Evolutionary conservation across 208 protist genomes (phyloP).

Genomic region (Leishmania major): DNA sequence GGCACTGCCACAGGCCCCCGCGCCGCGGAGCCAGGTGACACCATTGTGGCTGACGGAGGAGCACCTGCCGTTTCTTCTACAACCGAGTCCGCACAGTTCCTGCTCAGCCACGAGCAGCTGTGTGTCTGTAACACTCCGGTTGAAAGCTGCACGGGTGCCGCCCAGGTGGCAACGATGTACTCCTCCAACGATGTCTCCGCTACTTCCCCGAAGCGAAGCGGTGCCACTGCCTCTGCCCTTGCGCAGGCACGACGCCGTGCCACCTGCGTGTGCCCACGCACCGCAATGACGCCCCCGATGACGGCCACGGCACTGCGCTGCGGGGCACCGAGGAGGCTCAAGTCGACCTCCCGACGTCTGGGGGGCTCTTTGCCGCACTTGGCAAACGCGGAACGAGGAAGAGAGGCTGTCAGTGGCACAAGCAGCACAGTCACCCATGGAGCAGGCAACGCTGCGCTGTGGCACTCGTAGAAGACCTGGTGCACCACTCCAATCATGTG

Average conservation of each 20-base stretch:
- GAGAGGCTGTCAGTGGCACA: not conserved
- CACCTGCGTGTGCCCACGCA: slow-evolving; percentile 28
- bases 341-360: slow-evolving; percentile 14
- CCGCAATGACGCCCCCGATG: slow-evolving; percentile 31
- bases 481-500: slow-evolving; percentile 38
- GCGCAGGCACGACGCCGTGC: slow-evolving; percentile 1
- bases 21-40: not conserved
- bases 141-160: not conserved
- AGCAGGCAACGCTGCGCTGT: slow-evolving; percentile 18
- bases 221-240: not conserved
- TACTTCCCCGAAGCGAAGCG: not conserved
- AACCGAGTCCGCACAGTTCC: not conserved
- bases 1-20: not conserved
- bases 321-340: not conserved
- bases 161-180: slow-evolving; percentile 36
- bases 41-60: not conserved
- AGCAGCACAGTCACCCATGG: slow-evolving; percentile 40
- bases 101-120: not conserved
- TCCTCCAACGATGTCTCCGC: slow-evolving; percentile 13
- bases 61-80: not conserved
- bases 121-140: not conserved
- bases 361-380: not conserved
- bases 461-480: slow-evolving; percentile 42
- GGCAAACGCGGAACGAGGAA: not conserved
- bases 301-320: slow-evolving; percentile 16